These are phyloP conservation scores for Angophora floribunda DNA, from an alignment of 345 rosid species.

Conservation along the genomic window DNA sequence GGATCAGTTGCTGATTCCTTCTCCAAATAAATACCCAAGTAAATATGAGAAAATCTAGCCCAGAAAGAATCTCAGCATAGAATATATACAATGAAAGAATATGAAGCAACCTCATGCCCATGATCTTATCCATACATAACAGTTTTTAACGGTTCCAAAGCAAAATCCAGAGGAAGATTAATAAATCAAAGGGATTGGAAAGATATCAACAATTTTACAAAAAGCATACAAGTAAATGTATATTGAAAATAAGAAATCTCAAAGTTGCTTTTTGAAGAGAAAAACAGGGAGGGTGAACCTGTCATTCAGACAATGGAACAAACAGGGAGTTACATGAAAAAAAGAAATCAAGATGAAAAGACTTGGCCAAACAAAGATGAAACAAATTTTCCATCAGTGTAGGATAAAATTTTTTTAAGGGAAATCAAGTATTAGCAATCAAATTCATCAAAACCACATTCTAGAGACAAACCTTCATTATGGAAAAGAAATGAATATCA, in stretches of 20 bases:
- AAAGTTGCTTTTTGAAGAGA: background rate
- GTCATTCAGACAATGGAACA: background rate
- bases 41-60: background rate
- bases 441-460: background rate
- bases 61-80: background rate
- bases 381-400: background rate
- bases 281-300: background rate
- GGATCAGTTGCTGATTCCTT: conserved; percentile 68
- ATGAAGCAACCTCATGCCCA: background rate
- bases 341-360: background rate
- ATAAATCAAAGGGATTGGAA: background rate
- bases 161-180: background rate
- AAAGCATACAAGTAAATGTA: background rate
- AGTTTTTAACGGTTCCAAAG: background rate
- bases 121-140: background rate
- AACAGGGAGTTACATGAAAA: background rate
- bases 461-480: background rate
- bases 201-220: background rate
- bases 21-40: background rate
- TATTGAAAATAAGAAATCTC: background rate
- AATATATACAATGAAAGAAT: background rate
- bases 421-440: background rate
- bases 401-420: background rate
- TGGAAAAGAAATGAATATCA: background rate
- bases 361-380: background rate